Conservation (phyloP, 352 stramenopile genomes). For the Blastocystis sp. region DNA sequence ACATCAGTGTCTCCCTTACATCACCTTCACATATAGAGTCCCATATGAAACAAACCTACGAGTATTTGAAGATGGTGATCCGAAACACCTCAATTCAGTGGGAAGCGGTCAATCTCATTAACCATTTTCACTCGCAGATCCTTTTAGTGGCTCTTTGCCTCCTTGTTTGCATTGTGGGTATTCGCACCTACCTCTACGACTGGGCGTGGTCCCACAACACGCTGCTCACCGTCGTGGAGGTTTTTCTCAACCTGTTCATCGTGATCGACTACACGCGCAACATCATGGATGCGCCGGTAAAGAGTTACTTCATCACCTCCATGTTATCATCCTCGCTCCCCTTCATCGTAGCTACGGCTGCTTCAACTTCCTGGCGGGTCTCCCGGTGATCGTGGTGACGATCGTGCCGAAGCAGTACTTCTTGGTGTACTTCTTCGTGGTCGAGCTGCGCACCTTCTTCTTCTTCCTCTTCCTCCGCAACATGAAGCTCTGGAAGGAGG, state of each 20-base stretch:
- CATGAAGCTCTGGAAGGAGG: slow-evolving; percentile 60
- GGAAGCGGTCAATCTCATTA: background rate
- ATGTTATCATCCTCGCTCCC: background rate
- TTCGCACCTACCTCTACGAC: slow-evolving; percentile 57
- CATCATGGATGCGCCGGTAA: slow-evolving; percentile 52
- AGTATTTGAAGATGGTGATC: slow-evolving; percentile 32
- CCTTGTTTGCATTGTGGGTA: slow-evolving; percentile 26
- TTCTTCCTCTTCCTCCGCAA: slow-evolving; percentile 62
- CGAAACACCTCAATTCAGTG: slow-evolving; percentile 15
- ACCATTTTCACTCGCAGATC: background rate
- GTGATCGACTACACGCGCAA: slow-evolving; percentile 59
- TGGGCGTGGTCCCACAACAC: slow-evolving; percentile 23
- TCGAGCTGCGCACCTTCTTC: slow-evolving; percentile 66
- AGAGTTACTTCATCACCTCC: slow-evolving; percentile 43
- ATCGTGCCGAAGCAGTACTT: slow-evolving; percentile 24
- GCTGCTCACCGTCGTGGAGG: slow-evolving; percentile 30
- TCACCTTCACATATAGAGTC: slow-evolving; percentile 14
- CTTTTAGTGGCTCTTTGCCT: slow-evolving; percentile 13
- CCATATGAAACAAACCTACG: slow-evolving; percentile 1
- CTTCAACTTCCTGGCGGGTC: slow-evolving; percentile 42
- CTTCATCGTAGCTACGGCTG: slow-evolving; percentile 8
- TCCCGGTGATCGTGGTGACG: slow-evolving; percentile 56
- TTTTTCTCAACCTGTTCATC: slow-evolving; percentile 38
- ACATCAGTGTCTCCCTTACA: background rate
- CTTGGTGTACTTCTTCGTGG: slow-evolving; percentile 49